phyloP scores from a whole-genome alignment of 140 eudicot genomes.

The Cichorium intybus region DNA sequence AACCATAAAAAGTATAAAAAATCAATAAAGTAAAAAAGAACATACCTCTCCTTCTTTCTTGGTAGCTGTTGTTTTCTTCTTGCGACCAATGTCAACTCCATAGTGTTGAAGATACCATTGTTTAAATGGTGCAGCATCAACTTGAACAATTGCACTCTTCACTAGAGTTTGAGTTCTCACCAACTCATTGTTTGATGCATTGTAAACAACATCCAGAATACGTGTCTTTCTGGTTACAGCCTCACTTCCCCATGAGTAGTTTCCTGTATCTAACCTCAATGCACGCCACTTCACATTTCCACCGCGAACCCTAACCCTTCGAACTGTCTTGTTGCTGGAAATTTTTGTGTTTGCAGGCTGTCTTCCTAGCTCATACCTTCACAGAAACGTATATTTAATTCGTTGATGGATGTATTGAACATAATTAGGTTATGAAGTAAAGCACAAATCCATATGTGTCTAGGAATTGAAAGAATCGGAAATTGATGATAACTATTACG shows the following conservation, averaged over 20 bases:
- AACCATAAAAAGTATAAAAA: neutral
- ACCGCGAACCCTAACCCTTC: conserved; percentile 79
- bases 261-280: conserved; percentile 81
- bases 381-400: too few relatives aligned
- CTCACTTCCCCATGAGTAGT: conserved; percentile 90
- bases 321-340: conserved; percentile 64
- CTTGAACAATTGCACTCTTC: conserved; percentile 76
- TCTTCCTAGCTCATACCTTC: conserved; percentile 85
- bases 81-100: conserved; percentile 83
- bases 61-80: conserved; percentile 53
- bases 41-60: conserved; percentile 85
- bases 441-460: neutral
- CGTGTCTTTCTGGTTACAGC: conserved; percentile 81
- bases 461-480: too few relatives aligned
- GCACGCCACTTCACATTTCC: conserved; percentile 96
- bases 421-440: too few relatives aligned
- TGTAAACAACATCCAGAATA: conserved; percentile 75
- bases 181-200: conserved; percentile 82
- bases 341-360: conserved; percentile 46
- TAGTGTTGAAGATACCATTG: conserved; percentile 84
- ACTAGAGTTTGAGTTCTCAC: conserved; percentile 81
- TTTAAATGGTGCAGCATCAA: conserved; percentile 82
- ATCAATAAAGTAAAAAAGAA: neutral
- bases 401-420: too few relatives aligned
- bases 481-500: too few relatives aligned